Conservation (phyloP, 2,329 filamentous ascomycete species). For the Ascochyta clinopodiicola region DNA sequence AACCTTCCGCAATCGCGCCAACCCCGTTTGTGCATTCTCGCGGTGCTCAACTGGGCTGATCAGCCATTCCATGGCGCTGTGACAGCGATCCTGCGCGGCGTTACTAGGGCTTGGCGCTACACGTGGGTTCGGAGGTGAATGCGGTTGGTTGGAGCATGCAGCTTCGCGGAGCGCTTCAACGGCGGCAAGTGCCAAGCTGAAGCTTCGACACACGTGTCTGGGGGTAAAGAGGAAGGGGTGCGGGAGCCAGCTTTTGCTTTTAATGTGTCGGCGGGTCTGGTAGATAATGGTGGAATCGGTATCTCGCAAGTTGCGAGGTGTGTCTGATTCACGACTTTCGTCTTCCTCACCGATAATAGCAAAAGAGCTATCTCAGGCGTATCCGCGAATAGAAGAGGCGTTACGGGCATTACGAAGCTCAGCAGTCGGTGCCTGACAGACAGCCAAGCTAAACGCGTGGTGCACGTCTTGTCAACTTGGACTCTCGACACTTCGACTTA, state of each 20-base stretch:
- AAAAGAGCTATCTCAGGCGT: constrained; percentile 3
- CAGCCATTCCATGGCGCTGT: constrained; percentile 8
- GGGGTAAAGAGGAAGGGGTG: constrained; percentile 5
- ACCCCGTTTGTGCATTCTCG: background rate
- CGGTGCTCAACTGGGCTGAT: constrained; percentile 14
- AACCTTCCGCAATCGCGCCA: constrained; percentile 4
- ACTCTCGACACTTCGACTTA: background rate
- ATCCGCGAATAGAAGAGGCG: background rate
- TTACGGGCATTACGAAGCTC: background rate
- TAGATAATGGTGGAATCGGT: constrained; percentile 6
- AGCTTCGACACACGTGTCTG: constrained; percentile 10
- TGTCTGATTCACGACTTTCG: background rate
- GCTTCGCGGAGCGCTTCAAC: constrained; percentile 3
- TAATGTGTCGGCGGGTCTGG: constrained; percentile 3
- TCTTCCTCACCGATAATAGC: background rate
- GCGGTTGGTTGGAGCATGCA: constrained; percentile 12
- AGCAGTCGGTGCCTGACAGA: constrained; percentile 6
- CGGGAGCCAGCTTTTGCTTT: constrained; percentile 9
- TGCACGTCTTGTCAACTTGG: background rate
- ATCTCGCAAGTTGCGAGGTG: background rate
- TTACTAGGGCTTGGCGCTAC: constrained; percentile 16
- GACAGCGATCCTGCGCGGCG: constrained; percentile 8
- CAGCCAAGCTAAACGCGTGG: background rate
- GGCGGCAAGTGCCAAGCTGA: constrained; percentile 5
- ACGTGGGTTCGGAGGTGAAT: constrained; percentile 13